Conservation (phyloP, 202 grass and related monocot genomes). For the Elaeis oleifera region DNA sequence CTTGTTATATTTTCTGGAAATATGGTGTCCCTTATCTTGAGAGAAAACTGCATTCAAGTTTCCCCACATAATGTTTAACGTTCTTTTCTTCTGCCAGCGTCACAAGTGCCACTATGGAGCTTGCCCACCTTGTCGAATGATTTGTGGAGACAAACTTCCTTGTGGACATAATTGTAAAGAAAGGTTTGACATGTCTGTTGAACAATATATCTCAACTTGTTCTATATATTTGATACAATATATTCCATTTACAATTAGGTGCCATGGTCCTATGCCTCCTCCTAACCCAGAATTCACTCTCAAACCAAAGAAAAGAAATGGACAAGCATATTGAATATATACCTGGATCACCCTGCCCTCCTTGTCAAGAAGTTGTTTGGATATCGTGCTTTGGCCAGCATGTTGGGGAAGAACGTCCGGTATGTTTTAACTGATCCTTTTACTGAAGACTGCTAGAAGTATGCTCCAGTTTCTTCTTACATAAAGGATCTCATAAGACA, state of each 20-base stretch:
- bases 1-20: too few relatives aligned
- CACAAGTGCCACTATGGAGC: constrained; percentile 99
- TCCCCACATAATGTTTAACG: not conserved
- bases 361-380: constrained; percentile 78
- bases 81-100: constrained; percentile 39
- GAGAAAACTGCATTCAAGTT: too few relatives aligned
- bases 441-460: too few relatives aligned
- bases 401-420: constrained; percentile 72
- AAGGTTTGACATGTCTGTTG: constrained; percentile 37
- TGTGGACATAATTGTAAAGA: constrained; percentile 93
- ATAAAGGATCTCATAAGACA: too few relatives aligned
- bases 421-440: constrained; percentile 27
- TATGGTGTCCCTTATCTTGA: too few relatives aligned
- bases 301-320: constrained; percentile 77
- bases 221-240: constrained; percentile 14
- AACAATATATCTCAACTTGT: not conserved
- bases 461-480: not conserved
- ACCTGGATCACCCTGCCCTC: constrained; percentile 67
- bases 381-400: constrained; percentile 77
- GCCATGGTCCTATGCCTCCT: constrained; percentile 80
- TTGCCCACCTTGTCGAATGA: constrained; percentile 83
- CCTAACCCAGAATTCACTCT: constrained; percentile 77
- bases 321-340: constrained; percentile 51
- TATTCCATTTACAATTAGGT: constrained; percentile 38
- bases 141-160: constrained; percentile 59